phyloP scores from a whole-genome alignment of 192 early-diverging fungal genomes.

The Gaertneriomyces semiglobifer region DNA sequence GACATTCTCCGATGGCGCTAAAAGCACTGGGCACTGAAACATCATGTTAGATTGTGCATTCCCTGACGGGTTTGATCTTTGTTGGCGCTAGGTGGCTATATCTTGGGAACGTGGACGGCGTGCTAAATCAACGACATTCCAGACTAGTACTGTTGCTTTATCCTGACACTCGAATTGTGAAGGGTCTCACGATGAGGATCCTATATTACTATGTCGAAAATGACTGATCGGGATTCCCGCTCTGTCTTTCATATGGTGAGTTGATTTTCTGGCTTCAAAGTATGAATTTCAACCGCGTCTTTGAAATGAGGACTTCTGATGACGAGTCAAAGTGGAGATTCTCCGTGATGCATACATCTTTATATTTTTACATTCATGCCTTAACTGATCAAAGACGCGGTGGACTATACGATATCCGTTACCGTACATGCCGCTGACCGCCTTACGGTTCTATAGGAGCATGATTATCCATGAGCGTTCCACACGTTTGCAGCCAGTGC shows the following conservation, averaged over 20 bases:
- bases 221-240: background rate
- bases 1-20: constrained; percentile 23
- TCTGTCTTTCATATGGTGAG: background rate
- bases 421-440: background rate
- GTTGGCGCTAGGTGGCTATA: background rate
- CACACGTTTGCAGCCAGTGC: background rate
- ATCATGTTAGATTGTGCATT: constrained; percentile 10
- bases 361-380: constrained; percentile 30
- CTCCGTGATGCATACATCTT: constrained; percentile 24
- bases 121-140: background rate
- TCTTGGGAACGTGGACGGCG: background rate
- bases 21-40: constrained; percentile 36
- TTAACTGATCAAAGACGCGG: constrained; percentile 24
- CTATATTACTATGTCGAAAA: background rate
- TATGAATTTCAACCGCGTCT: background rate
- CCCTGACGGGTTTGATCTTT: constrained; percentile 8
- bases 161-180: background rate
- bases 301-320: constrained; percentile 25
- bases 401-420: background rate
- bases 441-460: background rate
- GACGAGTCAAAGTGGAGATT: constrained; percentile 36
- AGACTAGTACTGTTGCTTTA: background rate
- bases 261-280: background rate
- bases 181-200: background rate
- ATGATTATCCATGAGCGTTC: background rate